Evolutionary conservation across 106 monocot genomes (phyloP), one percentile per base, ranked within the genome.

Genomic region (Acorus gramineus): DNA sequence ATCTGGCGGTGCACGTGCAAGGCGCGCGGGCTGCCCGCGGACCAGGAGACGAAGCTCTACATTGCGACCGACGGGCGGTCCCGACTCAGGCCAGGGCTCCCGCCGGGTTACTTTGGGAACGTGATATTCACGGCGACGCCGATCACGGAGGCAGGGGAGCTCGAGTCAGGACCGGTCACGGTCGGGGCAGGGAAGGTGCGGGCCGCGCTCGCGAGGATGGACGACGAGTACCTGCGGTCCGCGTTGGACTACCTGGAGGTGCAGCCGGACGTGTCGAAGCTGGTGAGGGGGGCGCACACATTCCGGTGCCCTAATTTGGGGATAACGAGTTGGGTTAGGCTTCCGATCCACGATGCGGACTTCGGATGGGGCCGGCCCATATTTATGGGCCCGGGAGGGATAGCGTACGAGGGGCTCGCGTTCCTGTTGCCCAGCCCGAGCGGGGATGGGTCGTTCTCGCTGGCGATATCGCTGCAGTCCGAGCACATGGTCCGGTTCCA

Each of bases 111-210:
- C 74, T 90, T 95, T 8, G 89, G 94, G 10, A 95, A 95, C 70
- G 94, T 90, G 5, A 86, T 95, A 9, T 95, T 95, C 84, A 95
- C 94, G 0, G 78, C 90, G 7, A 95, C 94, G 3, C 94, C 94
- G 2, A 61, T 87, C 12, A 73, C 90, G 3, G 57, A 66, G 6
- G 80, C 80, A 0, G 85, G 77, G 5, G 86, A 87, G 58, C 54
- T 96, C 7, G 7, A 61, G 5, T 7, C 28, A 2, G 70, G 48
- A 11, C 61, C 52, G 53, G 55, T 51, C 62, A 50, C 62, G 0
- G 4, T 12, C 0, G 87, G 68, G 0, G 82, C 82, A 2, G 66
- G 42, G 5, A 59, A 45, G 62, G 83, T 91, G 3, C 86, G 85
- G 48, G 62, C 50, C 2, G 80, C 91, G 42, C 60, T 91, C 60